phyloP scores from a whole-genome alignment of 805 yeast genomes.

The Nakazawaea populi region DNA sequence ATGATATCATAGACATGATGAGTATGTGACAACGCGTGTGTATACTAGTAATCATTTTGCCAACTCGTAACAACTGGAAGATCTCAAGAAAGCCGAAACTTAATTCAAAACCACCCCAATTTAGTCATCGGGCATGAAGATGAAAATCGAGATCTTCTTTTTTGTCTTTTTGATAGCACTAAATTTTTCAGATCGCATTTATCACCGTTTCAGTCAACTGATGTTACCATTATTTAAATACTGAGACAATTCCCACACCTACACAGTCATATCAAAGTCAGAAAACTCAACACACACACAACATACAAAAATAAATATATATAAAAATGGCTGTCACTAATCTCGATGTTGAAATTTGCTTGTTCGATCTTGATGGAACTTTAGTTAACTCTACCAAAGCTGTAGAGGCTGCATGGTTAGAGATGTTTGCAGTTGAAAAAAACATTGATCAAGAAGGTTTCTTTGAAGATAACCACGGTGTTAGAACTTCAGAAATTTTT shows the following conservation, averaged over 20 bases:
- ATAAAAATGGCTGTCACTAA: conserved; percentile 9
- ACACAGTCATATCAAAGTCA: too few species aligned
- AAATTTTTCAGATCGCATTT: background rate
- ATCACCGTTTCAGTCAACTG: background rate
- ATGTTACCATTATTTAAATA: background rate
- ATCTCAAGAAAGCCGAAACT: too few species aligned
- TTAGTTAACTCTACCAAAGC: conserved; percentile 79
- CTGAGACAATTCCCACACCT: too few species aligned
- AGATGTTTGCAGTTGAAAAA: conserved; percentile 53
- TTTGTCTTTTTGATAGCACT: too few species aligned
- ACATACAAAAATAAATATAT: background rate
- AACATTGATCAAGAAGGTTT: conserved; percentile 66
- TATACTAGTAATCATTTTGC: too few species aligned
- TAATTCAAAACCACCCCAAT: too few species aligned
- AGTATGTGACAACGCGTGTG: too few species aligned
- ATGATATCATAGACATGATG: too few species aligned
- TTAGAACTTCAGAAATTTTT: conserved; percentile 76
- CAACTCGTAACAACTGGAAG: too few species aligned
- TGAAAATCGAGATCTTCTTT: too few species aligned
- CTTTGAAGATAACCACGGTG: conserved; percentile 73
- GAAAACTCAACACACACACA: background rate
- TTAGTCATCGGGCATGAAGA: too few species aligned
- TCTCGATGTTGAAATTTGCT: conserved; percentile 19
- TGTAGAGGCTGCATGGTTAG: conserved; percentile 78
- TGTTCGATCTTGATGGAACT: conserved; percentile 87